Evolutionary conservation across 2,329 filamentous ascomycete species (phyloP).

Genomic region (Seiridium unicorne): DNA sequence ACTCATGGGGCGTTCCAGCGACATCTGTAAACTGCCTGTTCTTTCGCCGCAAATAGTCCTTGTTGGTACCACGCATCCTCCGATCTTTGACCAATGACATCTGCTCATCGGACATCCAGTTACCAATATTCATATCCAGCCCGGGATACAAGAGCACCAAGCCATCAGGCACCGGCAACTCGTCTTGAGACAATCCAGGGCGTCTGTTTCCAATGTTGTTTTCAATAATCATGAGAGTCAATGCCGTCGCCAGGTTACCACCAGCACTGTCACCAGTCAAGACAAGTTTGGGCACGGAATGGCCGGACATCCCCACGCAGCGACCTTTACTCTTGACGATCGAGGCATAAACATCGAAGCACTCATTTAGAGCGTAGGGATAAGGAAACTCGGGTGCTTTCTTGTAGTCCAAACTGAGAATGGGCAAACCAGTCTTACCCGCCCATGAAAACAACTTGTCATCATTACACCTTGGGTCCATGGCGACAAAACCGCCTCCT

Average conservation of each 20-base stretch:
- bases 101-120: conserved; percentile 99
- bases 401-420: conserved; percentile 87
- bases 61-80: conserved; percentile 73
- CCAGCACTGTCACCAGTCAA: conserved; percentile 80
- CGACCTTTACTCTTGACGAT: conserved; percentile 70
- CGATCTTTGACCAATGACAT: conserved; percentile 91
- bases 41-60: conserved; percentile 76
- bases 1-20: conserved; percentile 79
- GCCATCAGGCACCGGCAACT: conserved; percentile 74
- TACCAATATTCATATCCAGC: conserved; percentile 95
- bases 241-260: conserved; percentile 76
- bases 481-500: conserved; percentile 93
- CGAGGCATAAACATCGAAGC: conserved; percentile 79
- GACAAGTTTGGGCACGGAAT: conserved; percentile 64
- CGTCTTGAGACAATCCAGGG: conserved; percentile 52
- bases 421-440: conserved; percentile 79
- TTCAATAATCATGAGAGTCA: conserved; percentile 87
- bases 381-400: conserved; percentile 86
- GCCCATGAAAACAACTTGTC: conserved; percentile 95
- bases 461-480: conserved; percentile 92
- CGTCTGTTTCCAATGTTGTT: conserved; percentile 57
- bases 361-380: conserved; percentile 82
- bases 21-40: conserved; percentile 84
- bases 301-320: conserved; percentile 72
- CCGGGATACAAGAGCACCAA: conserved; percentile 85